Evolutionary conservation across 2,329 filamentous ascomycete species (phyloP), one percentile per base, ranked within the genome.

Genomic region (Aphanocladium album): DNA sequence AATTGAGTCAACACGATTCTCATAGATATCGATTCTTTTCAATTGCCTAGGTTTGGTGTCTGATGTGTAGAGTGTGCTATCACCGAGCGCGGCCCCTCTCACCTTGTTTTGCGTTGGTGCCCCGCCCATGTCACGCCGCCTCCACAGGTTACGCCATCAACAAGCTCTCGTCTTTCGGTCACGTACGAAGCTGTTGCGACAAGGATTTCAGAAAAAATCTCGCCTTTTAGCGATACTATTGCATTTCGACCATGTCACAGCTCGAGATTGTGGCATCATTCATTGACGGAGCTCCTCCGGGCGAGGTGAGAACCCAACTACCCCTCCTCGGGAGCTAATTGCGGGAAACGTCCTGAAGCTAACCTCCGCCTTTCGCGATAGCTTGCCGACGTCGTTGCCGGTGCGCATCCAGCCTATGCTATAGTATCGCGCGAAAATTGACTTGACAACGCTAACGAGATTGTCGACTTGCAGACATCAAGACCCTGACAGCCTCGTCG

Each of bases 261-360:
- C 64, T 76, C 53, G 73, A 76, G 62, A 75, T 68, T 21, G 81
- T 91, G 66, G 89, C 92, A 67, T 88, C 92, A 56, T 99, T 98
- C 75, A 88, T 99, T 66, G 88, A 96, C 79, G 91, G 91, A 71
- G 92, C 95, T 69, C 95, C 95, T 52, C 95, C 95, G 23, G 95
- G 95, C 80, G 95, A 99, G 89, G 93, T 96, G 85, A 69, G 78
- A 11, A 25, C 74, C 65, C 65, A 64, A 64, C 21, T 47, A 49
- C 50, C 57, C 57, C 57, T 54, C 50, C 33, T 60, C 41, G 5
- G 25, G 60, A 46, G 52, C 37, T 50, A 57, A 41, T 59, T 64
- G 59, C 60, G 60, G 62, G 62, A 66, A 65, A 60, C 30, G 55
- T 41, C 53, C 33, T 37, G 59, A 64, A 67, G 69, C 72, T 75